These are phyloP conservation scores for Camelina neglecta DNA, from an alignment of 345 rosid genomes.

Conservation along the genomic window DNA sequence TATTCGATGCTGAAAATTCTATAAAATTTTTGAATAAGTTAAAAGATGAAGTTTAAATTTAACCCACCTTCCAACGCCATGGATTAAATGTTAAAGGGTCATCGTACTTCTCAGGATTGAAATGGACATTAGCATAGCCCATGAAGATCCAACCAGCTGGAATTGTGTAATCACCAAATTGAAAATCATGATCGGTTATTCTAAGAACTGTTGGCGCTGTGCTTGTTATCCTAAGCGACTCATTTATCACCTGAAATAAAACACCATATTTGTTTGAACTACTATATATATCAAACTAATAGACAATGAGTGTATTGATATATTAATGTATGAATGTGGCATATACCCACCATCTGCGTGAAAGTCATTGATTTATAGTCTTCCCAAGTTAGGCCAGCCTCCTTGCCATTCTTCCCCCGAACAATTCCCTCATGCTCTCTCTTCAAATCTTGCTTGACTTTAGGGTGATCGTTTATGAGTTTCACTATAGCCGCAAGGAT, in stretches of 20 bases:
- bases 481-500: no score
- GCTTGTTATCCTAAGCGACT: slow-evolving; percentile 40
- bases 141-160: slow-evolving; percentile 40
- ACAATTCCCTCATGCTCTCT: no score
- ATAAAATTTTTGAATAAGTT: neutral
- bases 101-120: slow-evolving; percentile 18
- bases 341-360: no score
- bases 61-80: slow-evolving; percentile 45
- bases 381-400: no score
- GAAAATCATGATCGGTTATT: slow-evolving; percentile 16
- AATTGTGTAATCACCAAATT: slow-evolving; percentile 33
- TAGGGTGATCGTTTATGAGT: no score
- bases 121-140: slow-evolving; percentile 36
- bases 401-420: no score
- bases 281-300: no score
- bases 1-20: neutral
- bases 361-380: no score
- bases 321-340: no score
- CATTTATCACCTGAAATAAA: slow-evolving; percentile 31
- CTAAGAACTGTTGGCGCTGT: slow-evolving; percentile 30
- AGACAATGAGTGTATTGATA: no score
- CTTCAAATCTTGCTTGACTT: no score
- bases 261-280: neutral
- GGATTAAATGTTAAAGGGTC: slow-evolving; percentile 42
- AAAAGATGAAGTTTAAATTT: neutral